Percentiles rank a stretch among this genome's conserved stretches.
phyloP scores from a whole-genome alignment of 1,139 yeast genomes.

The Tardiomyces blankii region DNA sequence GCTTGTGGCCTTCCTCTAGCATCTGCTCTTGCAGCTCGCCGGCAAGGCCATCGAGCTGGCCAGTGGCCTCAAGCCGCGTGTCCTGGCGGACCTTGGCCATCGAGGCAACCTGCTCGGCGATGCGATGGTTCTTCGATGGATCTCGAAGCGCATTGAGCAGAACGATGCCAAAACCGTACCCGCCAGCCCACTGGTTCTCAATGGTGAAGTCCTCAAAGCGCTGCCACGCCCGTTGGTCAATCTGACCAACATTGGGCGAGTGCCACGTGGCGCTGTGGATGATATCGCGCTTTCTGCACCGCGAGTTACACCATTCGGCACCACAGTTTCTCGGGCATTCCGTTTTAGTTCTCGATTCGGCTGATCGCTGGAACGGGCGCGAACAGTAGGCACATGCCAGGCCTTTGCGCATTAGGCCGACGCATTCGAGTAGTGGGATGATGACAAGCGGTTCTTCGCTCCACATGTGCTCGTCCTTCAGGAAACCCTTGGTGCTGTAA shows the following conservation, averaged over 20 bases:
- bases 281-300: conserved; percentile 44
- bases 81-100: conserved; percentile 68
- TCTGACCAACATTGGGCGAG: conserved; percentile 21
- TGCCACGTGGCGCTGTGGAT: conserved; percentile 57
- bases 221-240: conserved; percentile 41
- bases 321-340: conserved; percentile 32
- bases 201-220: conserved; percentile 51
- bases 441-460: conserved; percentile 51
- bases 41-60: conserved; percentile 31
- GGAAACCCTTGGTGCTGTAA: conserved; percentile 28
- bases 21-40: conserved; percentile 31
- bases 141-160: conserved; percentile 41
- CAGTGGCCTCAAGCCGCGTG: conserved; percentile 47
- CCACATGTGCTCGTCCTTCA: conserved; percentile 42
- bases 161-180: conserved; percentile 52
- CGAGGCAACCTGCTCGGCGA: conserved; percentile 38
- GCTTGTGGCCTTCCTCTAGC: conserved; percentile 48
- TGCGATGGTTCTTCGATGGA: conserved; percentile 28
- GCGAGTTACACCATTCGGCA: conserved; percentile 60
- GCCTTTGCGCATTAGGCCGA: conserved; percentile 50
- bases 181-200: conserved; percentile 58
- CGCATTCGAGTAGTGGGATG: conserved; percentile 61
- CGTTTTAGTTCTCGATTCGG: conserved; percentile 42
- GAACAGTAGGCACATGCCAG: conserved; percentile 80
- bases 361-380: conserved; percentile 36